phyloP scores from a whole-genome alignment of 2,329 filamentous ascomycete species.

The Stemphylium vesicarium region DNA sequence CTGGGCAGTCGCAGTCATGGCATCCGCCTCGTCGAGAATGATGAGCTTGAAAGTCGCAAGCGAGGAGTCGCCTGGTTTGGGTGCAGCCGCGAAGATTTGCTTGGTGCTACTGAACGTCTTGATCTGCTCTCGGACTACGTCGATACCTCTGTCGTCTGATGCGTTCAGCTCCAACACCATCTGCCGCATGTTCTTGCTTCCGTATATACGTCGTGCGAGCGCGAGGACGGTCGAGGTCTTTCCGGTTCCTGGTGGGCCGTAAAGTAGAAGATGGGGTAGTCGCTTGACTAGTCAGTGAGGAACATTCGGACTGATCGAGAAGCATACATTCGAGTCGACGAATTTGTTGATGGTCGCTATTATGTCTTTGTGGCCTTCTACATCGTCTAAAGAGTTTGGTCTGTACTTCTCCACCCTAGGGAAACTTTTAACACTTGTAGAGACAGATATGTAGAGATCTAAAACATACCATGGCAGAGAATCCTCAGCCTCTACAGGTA shows the following conservation, averaged over 20 bases:
- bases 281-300: constrained; percentile 56
- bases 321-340: constrained; percentile 79
- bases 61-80: constrained; percentile 55
- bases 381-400: constrained; percentile 85
- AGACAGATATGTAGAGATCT: fast-evolving
- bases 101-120: constrained; percentile 99
- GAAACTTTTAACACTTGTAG: constrained; percentile 2
- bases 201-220: constrained; percentile 91
- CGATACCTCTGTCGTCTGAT: constrained; percentile 95
- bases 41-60: constrained; percentile 91
- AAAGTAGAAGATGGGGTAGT: constrained; percentile 92
- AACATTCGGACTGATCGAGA: fast-evolving
- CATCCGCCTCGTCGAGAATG: constrained; percentile 97
- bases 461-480: constrained; percentile 80
- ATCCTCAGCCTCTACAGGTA: constrained; percentile 93
- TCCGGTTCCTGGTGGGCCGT: constrained; percentile 93
- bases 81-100: constrained; percentile 83
- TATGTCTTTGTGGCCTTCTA: constrained; percentile 96
- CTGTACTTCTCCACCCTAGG: constrained; percentile 94
- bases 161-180: constrained; percentile 99
- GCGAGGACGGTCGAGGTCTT: constrained; percentile 98
- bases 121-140: constrained; percentile 95
- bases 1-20: constrained; percentile 98
- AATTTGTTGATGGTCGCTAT: constrained; percentile 98
- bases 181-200: constrained; percentile 88